Conservation (phyloP, 805 yeast genomes). For the Wickerhamomyces hampshirensis region DNA sequence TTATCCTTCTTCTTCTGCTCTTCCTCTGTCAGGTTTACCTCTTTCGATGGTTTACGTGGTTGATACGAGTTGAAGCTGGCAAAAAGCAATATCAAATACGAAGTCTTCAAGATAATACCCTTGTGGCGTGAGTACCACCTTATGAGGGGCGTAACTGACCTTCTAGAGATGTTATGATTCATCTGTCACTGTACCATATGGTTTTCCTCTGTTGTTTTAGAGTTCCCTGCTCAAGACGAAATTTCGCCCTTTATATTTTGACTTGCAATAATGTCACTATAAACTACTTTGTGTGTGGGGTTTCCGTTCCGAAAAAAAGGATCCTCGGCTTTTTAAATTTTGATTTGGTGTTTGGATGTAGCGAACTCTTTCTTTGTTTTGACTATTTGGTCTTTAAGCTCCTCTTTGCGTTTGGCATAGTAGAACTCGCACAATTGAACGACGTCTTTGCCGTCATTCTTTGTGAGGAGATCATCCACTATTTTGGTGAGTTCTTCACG, state of each 20-base stretch:
- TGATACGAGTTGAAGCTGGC: slow-evolving; percentile 20
- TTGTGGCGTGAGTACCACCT: slow-evolving; percentile 24
- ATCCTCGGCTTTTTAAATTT: background rate
- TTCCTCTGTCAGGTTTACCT: background rate
- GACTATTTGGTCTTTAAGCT: slow-evolving; percentile 12
- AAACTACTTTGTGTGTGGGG: background rate
- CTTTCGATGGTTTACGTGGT: background rate
- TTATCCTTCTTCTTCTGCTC: background rate
- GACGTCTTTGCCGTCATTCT: slow-evolving; percentile 9
- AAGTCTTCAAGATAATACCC: slow-evolving; percentile 22
- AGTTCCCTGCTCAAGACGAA: background rate
- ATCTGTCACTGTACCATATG: background rate
- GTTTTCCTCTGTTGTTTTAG: background rate
- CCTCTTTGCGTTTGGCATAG: slow-evolving; percentile 14
- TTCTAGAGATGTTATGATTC: no score
- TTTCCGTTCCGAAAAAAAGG: background rate
- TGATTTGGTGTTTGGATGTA: background rate
- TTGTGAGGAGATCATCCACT: slow-evolving; percentile 1
- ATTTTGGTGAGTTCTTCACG: slow-evolving; percentile 5
- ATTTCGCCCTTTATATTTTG: background rate
- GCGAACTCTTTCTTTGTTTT: slow-evolving; percentile 10
- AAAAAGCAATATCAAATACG: slow-evolving; percentile 22
- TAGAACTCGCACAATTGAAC: slow-evolving; percentile 20
- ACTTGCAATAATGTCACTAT: background rate
- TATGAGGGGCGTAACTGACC: slow-evolving; percentile 12